Conservation (phyloP, 2,329 filamentous ascomycete genomes). For the Neurospora sp. region DNA sequence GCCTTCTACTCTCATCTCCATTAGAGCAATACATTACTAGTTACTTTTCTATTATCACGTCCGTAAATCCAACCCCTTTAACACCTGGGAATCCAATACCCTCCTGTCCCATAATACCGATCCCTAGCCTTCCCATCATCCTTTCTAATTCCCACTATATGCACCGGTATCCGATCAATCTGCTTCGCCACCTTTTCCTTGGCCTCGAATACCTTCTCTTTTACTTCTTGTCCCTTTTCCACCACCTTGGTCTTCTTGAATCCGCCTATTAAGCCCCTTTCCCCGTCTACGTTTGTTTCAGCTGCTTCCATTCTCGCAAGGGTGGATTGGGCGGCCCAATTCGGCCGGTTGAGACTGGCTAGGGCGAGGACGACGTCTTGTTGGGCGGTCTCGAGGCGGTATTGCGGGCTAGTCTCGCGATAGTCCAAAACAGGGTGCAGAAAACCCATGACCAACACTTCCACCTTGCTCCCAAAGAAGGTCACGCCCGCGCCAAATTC, state of each 20-base stretch:
- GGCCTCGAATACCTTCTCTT: slow-evolving; percentile 4
- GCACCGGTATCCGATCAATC: slow-evolving; percentile 6
- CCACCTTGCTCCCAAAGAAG: slow-evolving; percentile 35
- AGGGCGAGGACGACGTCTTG: slow-evolving; percentile 33
- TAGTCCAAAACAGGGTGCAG: slow-evolving; percentile 31
- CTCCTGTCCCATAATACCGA: slow-evolving; percentile 11
- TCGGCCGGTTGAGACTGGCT: slow-evolving; percentile 34
- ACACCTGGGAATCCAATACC: slow-evolving; percentile 15
- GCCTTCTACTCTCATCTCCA: not conserved
- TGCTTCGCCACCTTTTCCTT: slow-evolving; percentile 5
- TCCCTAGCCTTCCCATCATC: slow-evolving; percentile 12
- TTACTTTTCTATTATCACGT: not conserved
- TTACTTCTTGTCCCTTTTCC: slow-evolving; percentile 15
- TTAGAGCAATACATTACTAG: not conserved
- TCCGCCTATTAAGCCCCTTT: not conserved
- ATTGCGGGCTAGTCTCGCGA: slow-evolving; percentile 11
- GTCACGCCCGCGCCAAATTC: slow-evolving; percentile 32
- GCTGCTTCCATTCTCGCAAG: slow-evolving; percentile 27
- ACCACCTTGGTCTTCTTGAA: slow-evolving; percentile 25
- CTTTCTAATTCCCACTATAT: slow-evolving; percentile 12
- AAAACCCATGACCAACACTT: slow-evolving; percentile 51
- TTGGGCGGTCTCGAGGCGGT: slow-evolving; percentile 22
- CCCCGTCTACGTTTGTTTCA: slow-evolving; percentile 11
- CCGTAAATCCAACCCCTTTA: not conserved
- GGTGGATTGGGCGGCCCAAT: slow-evolving; percentile 33